phyloP scores from a whole-genome alignment of 2,329 filamentous ascomycete genomes.

The Phyllosticta paracitricarpa region DNA sequence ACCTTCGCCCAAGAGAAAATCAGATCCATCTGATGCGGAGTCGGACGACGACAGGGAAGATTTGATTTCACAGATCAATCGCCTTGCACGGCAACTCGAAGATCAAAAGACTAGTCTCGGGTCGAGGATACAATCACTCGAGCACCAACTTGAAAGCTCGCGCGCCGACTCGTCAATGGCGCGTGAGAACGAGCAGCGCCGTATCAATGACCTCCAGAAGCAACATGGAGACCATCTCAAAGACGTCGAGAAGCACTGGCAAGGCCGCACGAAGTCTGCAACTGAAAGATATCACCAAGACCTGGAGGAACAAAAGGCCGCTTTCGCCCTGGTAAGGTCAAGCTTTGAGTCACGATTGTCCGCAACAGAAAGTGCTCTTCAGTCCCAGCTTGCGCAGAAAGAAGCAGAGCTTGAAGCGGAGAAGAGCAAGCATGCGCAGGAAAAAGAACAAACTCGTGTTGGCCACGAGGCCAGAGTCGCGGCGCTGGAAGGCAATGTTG shows the following conservation, averaged over 20 bases:
- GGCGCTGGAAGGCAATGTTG: background rate
- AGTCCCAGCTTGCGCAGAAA: constrained; percentile 2
- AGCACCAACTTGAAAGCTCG: background rate
- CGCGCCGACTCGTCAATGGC: background rate
- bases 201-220: background rate
- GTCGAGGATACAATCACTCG: background rate
- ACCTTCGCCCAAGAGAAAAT: background rate
- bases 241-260: constrained; percentile 4
- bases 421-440: background rate
- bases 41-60: background rate
- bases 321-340: constrained; percentile 4
- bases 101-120: background rate
- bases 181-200: constrained; percentile 3
- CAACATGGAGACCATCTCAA: constrained; percentile 1
- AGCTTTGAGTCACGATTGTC: constrained; percentile 6
- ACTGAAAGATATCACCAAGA: constrained; percentile 1
- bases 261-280: background rate
- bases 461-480: constrained; percentile 1
- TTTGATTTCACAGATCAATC: background rate
- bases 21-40: background rate
- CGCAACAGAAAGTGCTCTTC: constrained; percentile 1
- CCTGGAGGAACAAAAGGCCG: constrained; percentile 1
- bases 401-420: constrained; percentile 3
- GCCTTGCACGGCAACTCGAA: background rate
- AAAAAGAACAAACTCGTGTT: constrained; percentile 5